Evolutionary conservation across 2,329 filamentous ascomycete species (phyloP), one percentile per base, ranked within the genome.

Genomic region (Elsinoe necatrix): DNA sequence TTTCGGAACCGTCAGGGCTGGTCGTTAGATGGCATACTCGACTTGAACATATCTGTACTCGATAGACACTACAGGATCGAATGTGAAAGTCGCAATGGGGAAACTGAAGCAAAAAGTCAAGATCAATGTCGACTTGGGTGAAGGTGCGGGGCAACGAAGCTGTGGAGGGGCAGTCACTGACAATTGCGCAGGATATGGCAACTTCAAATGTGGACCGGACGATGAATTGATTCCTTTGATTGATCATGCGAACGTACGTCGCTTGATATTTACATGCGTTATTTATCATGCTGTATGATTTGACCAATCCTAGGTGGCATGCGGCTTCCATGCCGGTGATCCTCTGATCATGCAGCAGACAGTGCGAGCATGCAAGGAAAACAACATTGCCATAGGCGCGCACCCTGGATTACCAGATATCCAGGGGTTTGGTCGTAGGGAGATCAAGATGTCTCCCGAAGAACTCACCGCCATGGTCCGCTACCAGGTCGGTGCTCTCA

Each of bases 351-450:
- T 85, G 82, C 70, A 77, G 48, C 72, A 80, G 57, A 85, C 81
- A 0, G 77, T 85, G 9, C 71, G 70, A 8, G 71, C 77, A 16
- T 82, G 80, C 68, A 84, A 83, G 67, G 65, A 74, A 41, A 76
- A 82, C 66, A 73, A 73, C 57, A 75, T 85, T 59, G 74, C 73
- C 51, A 70, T 80, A 4, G 83, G 83, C 6, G 83, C 83, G 0
- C 83, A 86, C 62, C 83, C 83, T 0, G 81, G 82, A 1, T 71
- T 85, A 0, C 81, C 80, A n/a, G 83, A 86, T 64, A 73, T 84
- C 20, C 76, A 81, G 68, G 83, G 83, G 7, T 86, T 86, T 62
- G 83, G 83, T 1, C 73, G 83, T 1, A 75, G 83, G 16, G 77
- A 81, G 60, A 84, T 86, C 66, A 77, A 80, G 43, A 73, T 85